Conservation (phyloP, 1,139 yeast genomes). For the Taiozyma sp. region DNA sequence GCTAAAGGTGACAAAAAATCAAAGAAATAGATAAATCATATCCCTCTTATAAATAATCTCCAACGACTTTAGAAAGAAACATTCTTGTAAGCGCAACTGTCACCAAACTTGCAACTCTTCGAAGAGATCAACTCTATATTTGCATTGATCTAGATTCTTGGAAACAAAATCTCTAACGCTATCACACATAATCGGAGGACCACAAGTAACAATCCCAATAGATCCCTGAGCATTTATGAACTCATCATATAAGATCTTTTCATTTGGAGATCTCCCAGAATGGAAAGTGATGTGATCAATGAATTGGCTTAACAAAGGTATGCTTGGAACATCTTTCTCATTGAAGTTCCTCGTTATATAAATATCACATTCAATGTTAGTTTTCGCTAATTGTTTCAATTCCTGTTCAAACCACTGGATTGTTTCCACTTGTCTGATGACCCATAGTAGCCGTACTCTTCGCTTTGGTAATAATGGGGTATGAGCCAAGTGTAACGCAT, state of each 20-base stretch:
- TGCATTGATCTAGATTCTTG: constrained; percentile 10
- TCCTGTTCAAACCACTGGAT: constrained; percentile 49
- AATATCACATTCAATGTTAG: constrained; percentile 18
- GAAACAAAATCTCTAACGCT: constrained; percentile 31
- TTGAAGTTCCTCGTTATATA: constrained; percentile 20
- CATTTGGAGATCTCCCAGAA: constrained; percentile 17
- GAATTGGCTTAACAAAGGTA: constrained; percentile 9
- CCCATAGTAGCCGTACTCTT: constrained; percentile 41
- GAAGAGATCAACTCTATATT: constrained; percentile 21
- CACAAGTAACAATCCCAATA: constrained; percentile 34
- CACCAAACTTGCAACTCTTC: constrained; percentile 26
- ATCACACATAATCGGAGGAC: constrained; percentile 51
- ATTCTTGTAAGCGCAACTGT: neutral
- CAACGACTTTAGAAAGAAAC: neutral
- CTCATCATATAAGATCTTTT: constrained; percentile 15
- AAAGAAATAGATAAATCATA: neutral
- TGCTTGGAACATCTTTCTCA: neutral
- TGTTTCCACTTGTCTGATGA: constrained; percentile 41
- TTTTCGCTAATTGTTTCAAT: constrained; percentile 29
- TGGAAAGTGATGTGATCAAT: constrained; percentile 12
- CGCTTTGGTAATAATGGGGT: constrained; percentile 13
- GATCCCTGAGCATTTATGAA: constrained; percentile 16
- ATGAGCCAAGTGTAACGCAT: constrained; percentile 24
- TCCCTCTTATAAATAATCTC: neutral
- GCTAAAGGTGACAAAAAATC: constrained; percentile 8